A percentile compares a stretch with the other conserved stretches of the same genome.
phyloP scores from a whole-genome alignment of 1,284 basidiomycete species.

The Pseudozyma sp. region DNA sequence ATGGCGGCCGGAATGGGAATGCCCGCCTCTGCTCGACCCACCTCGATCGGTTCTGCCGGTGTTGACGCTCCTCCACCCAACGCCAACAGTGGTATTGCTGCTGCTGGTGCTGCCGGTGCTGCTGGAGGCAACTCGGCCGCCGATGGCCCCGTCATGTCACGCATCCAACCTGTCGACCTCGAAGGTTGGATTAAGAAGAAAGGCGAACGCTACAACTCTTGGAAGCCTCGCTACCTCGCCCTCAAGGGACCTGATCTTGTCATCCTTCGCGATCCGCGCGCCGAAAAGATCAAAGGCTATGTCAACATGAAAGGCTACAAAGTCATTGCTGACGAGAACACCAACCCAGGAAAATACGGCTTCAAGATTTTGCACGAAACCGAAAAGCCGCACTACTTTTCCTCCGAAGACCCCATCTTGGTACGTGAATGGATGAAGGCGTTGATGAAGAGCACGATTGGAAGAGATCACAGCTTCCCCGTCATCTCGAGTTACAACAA shows the following conservation, averaged over 20 bases:
- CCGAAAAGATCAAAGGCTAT: conserved; percentile 86
- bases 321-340: conserved; percentile 90
- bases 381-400: conserved; percentile 90
- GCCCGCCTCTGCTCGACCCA: conserved; percentile 23
- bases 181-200: conserved; percentile 92
- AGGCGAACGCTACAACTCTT: conserved; percentile 90
- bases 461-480: conserved; percentile 74
- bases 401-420: conserved; percentile 83
- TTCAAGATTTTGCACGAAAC: conserved; percentile 92
- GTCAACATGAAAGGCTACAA: conserved; percentile 92
- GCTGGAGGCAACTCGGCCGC: conserved; percentile 22
- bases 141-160: conserved; percentile 57
- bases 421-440: conserved; percentile 99
- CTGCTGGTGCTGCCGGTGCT: conserved; percentile 30
- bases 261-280: conserved; percentile 59
- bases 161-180: conserved; percentile 64
- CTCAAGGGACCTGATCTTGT: conserved; percentile 81
- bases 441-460: conserved; percentile 98
- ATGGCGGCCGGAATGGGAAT: conserved; percentile 23
- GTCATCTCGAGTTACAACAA: conserved; percentile 98
- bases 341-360: conserved; percentile 91
- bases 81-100: conserved; percentile 42
- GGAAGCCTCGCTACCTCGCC: conserved; percentile 94
- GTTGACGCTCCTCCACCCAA: conserved; percentile 38
- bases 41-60: conserved; percentile 32